Percentiles rank a stretch among this genome's conserved stretches.
These are phyloP conservation scores for Camellia japonica DNA, from an alignment of 148 eudicot species.

Conservation along the genomic window DNA sequence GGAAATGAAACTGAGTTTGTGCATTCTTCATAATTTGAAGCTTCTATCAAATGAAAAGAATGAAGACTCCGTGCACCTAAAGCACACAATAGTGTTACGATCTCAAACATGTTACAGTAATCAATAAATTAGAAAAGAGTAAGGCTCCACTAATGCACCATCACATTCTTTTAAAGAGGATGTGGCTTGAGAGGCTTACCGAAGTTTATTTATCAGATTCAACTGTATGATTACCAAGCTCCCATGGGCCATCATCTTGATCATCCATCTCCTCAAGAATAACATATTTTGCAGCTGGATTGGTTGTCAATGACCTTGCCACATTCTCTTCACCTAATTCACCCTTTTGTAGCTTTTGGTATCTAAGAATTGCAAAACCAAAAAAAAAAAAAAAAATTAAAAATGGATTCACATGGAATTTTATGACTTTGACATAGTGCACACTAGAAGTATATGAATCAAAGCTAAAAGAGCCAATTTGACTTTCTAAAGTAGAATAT, in stretches of 20 bases:
- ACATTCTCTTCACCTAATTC: constrained; percentile 28
- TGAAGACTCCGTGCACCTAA: not conserved
- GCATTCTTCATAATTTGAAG: not conserved
- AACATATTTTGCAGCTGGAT: constrained; percentile 68
- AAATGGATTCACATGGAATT: not conserved
- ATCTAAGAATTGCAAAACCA: constrained; percentile 36
- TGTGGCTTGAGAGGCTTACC: constrained; percentile 16
- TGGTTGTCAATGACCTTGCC: constrained; percentile 26
- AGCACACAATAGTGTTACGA: not conserved
- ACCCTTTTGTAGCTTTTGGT: constrained; percentile 70
- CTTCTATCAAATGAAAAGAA: not conserved
- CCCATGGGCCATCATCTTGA: constrained; percentile 46
- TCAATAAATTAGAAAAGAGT: not conserved
- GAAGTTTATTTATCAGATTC: constrained; percentile 8
- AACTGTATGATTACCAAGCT: constrained; percentile 5
- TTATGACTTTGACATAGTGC: no score
- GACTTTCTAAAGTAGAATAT: no score
- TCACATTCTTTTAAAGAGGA: not conserved
- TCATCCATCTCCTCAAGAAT: constrained; percentile 86
- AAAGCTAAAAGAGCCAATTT: no score
- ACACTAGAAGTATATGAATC: no score
- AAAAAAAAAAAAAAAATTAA: constrained; percentile 1
- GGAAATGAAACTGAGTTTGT: not conserved
- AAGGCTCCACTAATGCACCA: not conserved
- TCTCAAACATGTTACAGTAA: not conserved